Base-by-base conservation (phyloP, 805 yeast genomes). In the Priceomyces haplophilus region DNA sequence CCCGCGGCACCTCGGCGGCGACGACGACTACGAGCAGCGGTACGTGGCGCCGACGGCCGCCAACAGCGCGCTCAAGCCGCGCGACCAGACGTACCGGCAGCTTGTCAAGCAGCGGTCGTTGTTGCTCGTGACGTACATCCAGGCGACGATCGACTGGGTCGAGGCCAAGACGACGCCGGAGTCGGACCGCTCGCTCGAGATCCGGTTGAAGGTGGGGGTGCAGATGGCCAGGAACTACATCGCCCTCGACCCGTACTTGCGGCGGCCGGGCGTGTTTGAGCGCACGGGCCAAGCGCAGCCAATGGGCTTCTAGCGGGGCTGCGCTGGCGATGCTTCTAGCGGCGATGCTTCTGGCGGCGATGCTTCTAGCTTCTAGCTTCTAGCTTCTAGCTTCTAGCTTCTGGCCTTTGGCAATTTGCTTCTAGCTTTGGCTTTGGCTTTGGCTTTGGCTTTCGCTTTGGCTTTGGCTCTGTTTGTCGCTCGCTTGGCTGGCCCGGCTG, bases 1-100 rank as follows among this genome's bases (percentile, higher is more conserved):
- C 47, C 90, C 95, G 23, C 66, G 70, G 49, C 78, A 75, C 32
- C 63, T 90, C 45, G 97, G 96, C 10, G 98, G 98, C 31, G 69
- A 73, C 8, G 83, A 82, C 48, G 64, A 61, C 17, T 75, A 68
- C 50, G 82, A 78, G 45, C 78, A 75, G 66, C 60, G 76, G 40
- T 93, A 85, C 61, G 62, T 70, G 15, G 67, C 66, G 32, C 96
- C 97, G 24, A 72, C 75, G 8, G 74, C 79, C 13, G 80, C 75
- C 43, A 86, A 88, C 55, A 44, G 49, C 10, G 12, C 19, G 5
- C 62, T 71, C 15, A 67, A 67, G 32, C 96, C 97, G 24, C 64
- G 64, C 33, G 78, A 62, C 12, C 71, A 70, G 1, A 33, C 27
- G 19, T 73, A 73, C 38, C 72, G 67, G 24, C 47, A 54, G 41